phyloP scores from a whole-genome alignment of 2,329 filamentous ascomycete species.

The Fusarium austroafricanum region DNA sequence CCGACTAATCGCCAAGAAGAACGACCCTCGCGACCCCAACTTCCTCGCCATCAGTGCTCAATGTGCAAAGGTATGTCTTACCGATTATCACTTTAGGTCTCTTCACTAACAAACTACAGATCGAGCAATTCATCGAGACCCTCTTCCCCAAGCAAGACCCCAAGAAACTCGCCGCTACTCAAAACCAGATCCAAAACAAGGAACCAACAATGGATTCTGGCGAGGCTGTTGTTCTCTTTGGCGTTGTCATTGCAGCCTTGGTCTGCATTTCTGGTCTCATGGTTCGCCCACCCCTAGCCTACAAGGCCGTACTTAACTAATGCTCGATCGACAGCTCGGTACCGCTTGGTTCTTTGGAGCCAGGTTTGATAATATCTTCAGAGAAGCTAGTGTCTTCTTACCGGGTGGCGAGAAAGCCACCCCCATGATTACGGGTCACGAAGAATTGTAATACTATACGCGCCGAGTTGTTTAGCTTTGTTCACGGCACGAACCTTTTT shows the following conservation, averaged over 20 bases:
- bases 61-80: constrained; percentile 77
- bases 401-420: constrained; percentile 39
- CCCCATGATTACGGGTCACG: constrained; percentile 46
- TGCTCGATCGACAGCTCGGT: constrained; percentile 67
- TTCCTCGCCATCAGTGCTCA: constrained; percentile 91
- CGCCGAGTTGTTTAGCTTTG: constrained; percentile 34
- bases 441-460: constrained; percentile 51
- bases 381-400: constrained; percentile 43
- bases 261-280: constrained; percentile 78
- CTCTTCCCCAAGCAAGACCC: constrained; percentile 89
- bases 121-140: constrained; percentile 94
- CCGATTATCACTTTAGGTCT: fast-evolving
- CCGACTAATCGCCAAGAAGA: constrained; percentile 89
- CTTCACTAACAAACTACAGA: constrained; percentile 60
- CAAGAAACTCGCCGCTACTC: constrained; percentile 62
- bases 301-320: constrained; percentile 1
- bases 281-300: constrained; percentile 66
- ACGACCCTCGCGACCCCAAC: constrained; percentile 91
- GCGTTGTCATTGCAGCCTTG: constrained; percentile 75
- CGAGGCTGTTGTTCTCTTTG: constrained; percentile 73
- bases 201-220: constrained; percentile 64
- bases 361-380: constrained; percentile 72
- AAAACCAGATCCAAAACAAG: constrained; percentile 53
- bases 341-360: constrained; percentile 84
- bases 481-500: constrained; percentile 33